These are phyloP conservation scores for Barnettozyma pratensis DNA, from an alignment of 805 yeast genomes.

Conservation along the genomic window DNA sequence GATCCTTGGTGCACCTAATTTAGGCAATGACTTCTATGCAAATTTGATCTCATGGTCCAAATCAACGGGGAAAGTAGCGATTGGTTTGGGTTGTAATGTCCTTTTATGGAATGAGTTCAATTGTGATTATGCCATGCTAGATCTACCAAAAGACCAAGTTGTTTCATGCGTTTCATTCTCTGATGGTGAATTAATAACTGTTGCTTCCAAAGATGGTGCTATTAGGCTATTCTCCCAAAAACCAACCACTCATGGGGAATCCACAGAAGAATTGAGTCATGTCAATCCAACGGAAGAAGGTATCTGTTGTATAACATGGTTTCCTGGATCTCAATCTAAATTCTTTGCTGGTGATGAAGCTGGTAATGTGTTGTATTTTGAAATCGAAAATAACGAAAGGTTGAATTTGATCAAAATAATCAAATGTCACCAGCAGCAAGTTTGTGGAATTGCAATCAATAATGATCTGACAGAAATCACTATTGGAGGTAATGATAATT, in stretches of 20 bases:
- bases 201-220: slow-evolving; percentile 57
- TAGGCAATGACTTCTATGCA: slow-evolving; percentile 74
- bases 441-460: slow-evolving; percentile 63
- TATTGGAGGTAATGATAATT: slow-evolving; percentile 81
- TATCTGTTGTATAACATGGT: slow-evolving; percentile 60
- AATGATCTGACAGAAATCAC: slow-evolving; percentile 54
- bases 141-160: slow-evolving; percentile 32
- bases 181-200: slow-evolving; percentile 38
- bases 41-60: slow-evolving; percentile 72
- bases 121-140: slow-evolving; percentile 39
- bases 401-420: slow-evolving; percentile 27
- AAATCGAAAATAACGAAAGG: slow-evolving; percentile 12
- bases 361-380: slow-evolving; percentile 51
- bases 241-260: background rate
- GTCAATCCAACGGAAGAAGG: slow-evolving; percentile 32
- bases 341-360: slow-evolving; percentile 61
- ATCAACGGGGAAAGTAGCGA: slow-evolving; percentile 45
- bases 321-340: slow-evolving; percentile 30
- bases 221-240: slow-evolving; percentile 41
- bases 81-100: slow-evolving; percentile 56
- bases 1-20: slow-evolving; percentile 62
- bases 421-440: slow-evolving; percentile 50
- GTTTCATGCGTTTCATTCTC: slow-evolving; percentile 60
- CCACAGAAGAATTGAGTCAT: slow-evolving; percentile 10
- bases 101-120: slow-evolving; percentile 57